Percentiles rank a stretch among this genome's conserved stretches.
Evolutionary conservation across 139 green algal genomes (phyloP).

Genomic region (Chlorella vulgaris): DNA sequence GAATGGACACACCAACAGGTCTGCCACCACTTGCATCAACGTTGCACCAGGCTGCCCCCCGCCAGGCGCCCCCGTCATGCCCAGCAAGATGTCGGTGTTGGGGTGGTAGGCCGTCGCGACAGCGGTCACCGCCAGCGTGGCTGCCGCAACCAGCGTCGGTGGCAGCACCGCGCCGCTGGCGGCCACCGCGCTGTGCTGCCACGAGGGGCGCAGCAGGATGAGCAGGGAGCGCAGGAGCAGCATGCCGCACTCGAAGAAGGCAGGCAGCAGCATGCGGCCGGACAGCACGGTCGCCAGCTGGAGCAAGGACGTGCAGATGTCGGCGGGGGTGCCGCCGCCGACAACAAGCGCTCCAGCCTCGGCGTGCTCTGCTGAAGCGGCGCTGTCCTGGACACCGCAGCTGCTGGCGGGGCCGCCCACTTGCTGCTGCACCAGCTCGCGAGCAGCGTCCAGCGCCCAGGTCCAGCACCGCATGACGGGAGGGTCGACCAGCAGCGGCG

Average conservation of each 20-base stretch:
- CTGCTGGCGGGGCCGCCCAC: neutral
- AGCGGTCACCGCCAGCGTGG: neutral
- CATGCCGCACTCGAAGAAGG: conserved; percentile 35
- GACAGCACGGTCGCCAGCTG: conserved; percentile 19
- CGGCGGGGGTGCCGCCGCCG: conserved; percentile 4
- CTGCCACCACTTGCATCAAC: conserved; percentile 12
- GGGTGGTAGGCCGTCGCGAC: conserved; percentile 15
- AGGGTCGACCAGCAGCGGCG: conserved; percentile 6
- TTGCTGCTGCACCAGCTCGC: conserved; percentile 27
- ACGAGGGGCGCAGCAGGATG: conserved; percentile 29
- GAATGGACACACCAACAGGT: conserved; percentile 20
- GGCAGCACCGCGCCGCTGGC: conserved; percentile 15
- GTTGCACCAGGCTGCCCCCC: neutral
- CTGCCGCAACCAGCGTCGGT: neutral
- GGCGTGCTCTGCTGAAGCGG: neutral
- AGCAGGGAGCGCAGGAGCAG: conserved; percentile 28
- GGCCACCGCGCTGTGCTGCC: neutral
- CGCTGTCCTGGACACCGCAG: neutral
- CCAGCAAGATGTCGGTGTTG: conserved; percentile 5
- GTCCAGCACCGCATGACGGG: conserved; percentile 32
- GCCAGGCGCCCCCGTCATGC: neutral
- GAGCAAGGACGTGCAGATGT: conserved; percentile 16
- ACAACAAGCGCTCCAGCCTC: neutral
- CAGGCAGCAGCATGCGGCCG: conserved; percentile 28
- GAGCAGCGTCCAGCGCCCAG: conserved; percentile 8